Evolutionary conservation across 176 grass and related monocot genomes (phyloP).

Genomic region (Avena insularis): DNA sequence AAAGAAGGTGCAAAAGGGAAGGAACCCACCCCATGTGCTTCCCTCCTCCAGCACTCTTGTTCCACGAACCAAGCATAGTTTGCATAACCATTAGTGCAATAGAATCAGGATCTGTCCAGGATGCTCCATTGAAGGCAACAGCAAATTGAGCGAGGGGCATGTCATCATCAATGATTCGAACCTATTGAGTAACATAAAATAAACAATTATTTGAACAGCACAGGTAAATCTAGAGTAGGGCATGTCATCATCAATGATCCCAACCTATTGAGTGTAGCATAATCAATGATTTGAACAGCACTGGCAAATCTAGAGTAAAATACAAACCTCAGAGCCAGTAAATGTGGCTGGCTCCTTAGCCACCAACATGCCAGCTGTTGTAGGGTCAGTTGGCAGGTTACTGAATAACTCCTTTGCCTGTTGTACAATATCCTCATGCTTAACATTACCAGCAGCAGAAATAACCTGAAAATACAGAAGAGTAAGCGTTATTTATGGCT

Average conservation of each 20-base stretch:
- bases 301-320: neutral
- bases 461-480: constrained; percentile 70
- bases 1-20: neutral
- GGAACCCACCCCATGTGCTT: constrained; percentile 85
- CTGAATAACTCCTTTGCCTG: constrained; percentile 76
- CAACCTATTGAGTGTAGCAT: constrained; percentile 59
- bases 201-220: constrained; percentile 25
- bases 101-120: constrained; percentile 90
- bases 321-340: constrained; percentile 90
- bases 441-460: constrained; percentile 84
- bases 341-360: constrained; percentile 75
- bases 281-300: constrained; percentile 22
- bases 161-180: constrained; percentile 96
- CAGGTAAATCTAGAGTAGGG: constrained; percentile 34
- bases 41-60: constrained; percentile 78
- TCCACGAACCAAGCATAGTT: constrained; percentile 96
- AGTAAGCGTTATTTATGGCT: constrained; percentile 8
- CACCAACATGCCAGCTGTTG: constrained; percentile 76
- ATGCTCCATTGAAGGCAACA: constrained; percentile 92
- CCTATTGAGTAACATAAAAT: constrained; percentile 52
- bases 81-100: constrained; percentile 99
- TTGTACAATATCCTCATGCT: constrained; percentile 89
- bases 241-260: constrained; percentile 92
- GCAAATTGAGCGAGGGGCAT: constrained; percentile 93
- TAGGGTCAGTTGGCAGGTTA: constrained; percentile 78